Evolutionary conservation across 2,329 filamentous ascomycete genomes (phyloP).

Genomic region (Aspergillus aculeatinus): DNA sequence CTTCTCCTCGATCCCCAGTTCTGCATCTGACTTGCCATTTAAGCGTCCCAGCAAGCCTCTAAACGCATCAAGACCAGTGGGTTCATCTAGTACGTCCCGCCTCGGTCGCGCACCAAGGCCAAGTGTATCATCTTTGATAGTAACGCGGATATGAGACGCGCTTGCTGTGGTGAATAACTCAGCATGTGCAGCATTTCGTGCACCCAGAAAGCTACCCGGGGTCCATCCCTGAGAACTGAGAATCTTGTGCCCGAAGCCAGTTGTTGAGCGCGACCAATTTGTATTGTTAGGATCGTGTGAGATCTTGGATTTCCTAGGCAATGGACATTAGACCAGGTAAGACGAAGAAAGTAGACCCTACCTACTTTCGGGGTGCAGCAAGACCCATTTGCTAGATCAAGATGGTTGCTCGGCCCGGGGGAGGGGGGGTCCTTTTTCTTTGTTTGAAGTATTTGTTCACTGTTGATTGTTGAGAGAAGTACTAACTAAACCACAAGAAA

Average conservation of each 20-base stretch:
- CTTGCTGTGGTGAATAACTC: constrained; percentile 76
- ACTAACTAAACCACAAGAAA: background rate
- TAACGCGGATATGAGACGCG: constrained; percentile 78
- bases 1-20: constrained; percentile 68
- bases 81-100: constrained; percentile 63
- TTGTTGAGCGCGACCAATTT: constrained; percentile 79
- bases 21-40: constrained; percentile 80
- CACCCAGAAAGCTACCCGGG: constrained; percentile 79
- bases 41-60: constrained; percentile 82
- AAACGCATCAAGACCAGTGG: constrained; percentile 83
- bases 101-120: constrained; percentile 81
- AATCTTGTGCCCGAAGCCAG: constrained; percentile 84
- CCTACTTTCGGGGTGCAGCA: constrained; percentile 66
- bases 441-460: background rate
- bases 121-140: constrained; percentile 85
- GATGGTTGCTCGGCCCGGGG: background rate
- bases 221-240: constrained; percentile 87
- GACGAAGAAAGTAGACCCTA: background rate
- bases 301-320: constrained; percentile 64
- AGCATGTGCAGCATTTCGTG: constrained; percentile 70
- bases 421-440: background rate
- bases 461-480: background rate
- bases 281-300: constrained; percentile 94
- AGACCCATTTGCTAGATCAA: constrained; percentile 59
- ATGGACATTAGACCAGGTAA: constrained; percentile 3